These are phyloP conservation scores for Russula abietina DNA, from an alignment of 768 basidiomycete genomes.

Conservation along the genomic window DNA sequence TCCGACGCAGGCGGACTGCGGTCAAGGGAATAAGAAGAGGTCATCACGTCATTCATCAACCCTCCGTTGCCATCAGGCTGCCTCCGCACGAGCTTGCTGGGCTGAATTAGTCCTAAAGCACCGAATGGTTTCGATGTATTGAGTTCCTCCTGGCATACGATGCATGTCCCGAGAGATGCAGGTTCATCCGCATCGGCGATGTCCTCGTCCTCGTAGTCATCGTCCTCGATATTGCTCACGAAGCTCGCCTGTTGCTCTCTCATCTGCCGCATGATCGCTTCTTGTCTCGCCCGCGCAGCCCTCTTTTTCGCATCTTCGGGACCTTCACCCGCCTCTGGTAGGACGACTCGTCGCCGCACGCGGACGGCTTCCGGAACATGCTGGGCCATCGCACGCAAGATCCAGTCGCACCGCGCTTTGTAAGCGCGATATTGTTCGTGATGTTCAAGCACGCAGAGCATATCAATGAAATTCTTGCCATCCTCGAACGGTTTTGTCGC, in stretches of 20 bases:
- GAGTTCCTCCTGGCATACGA: slow-evolving; percentile 95
- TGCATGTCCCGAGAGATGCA: slow-evolving; percentile 82
- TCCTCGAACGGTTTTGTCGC: slow-evolving; percentile 51
- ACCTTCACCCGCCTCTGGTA: slow-evolving; percentile 38
- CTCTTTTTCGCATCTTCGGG: slow-evolving; percentile 69
- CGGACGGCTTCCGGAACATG: slow-evolving; percentile 55
- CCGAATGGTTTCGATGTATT: slow-evolving; percentile 72
- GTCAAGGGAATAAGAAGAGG: slow-evolving; percentile 62
- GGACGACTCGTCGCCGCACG: slow-evolving; percentile 41
- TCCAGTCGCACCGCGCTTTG: slow-evolving; percentile 66
- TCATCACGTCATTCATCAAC: slow-evolving; percentile 69
- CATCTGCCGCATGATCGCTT: slow-evolving; percentile 93
- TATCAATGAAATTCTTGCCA: slow-evolving; percentile 56
- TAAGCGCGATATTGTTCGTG: slow-evolving; percentile 68
- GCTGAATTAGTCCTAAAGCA: slow-evolving; percentile 78
- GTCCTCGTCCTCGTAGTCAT: slow-evolving; percentile 65
- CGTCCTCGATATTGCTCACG: slow-evolving; percentile 67
- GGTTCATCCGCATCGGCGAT: slow-evolving; percentile 42
- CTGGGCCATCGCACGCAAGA: slow-evolving; percentile 53
- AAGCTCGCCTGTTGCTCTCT: slow-evolving; percentile 87
- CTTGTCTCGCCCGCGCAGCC: slow-evolving; percentile 86
- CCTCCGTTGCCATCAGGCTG: slow-evolving; percentile 58
- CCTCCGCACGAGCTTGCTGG: slow-evolving; percentile 75
- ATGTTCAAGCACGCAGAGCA: slow-evolving; percentile 72
- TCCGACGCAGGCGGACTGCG: slow-evolving; percentile 33